Evolutionary conservation across 2,329 filamentous ascomycete genomes (phyloP), one percentile per base, ranked within the genome.

Genomic region (Cordyceps fumosorosea): DNA sequence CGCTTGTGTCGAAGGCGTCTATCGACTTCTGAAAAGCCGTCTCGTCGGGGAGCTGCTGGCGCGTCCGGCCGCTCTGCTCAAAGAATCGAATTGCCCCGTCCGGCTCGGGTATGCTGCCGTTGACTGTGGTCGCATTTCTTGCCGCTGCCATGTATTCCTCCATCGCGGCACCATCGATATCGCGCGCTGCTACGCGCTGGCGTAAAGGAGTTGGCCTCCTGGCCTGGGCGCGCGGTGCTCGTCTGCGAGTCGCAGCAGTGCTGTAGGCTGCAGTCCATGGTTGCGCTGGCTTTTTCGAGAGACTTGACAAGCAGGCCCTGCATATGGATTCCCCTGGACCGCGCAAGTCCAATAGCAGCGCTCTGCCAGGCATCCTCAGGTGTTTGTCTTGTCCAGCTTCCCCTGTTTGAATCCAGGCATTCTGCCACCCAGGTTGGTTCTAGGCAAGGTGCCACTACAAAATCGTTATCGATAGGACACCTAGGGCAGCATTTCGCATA

Each of bases 61-160:
- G 66, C 8, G 68, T 66, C 34, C 70, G 65, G 3, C 73, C 72
- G 16, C 75, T 74, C 67, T 83, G 77, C 60, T 84, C 80, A 64
- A 81, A 84, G 67, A 76, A 82, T 10, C 76, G 75, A 12, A 82
- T 74, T 3, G 72, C 70, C 42, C 71, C 73, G 18, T 69, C 64
- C 2, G 32, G 12, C 2, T n/a, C 44, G 12, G 56, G 20, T 14
- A 32, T 7, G 12, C 34, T 45, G n/a, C 32, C 24, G 18, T n/a
- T 34, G 42, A 57, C 16, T 34, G 58, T 32, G 8, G 24, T 32
- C 54, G 53, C 37, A 3, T 52, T 47, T 12, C 6, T 53, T 1
- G 54, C 29, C 32, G 52, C 22, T 24, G 20, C 26, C 34, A 62
- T 47, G 16, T 47, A 62, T 44, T 56, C 37, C 16, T 47, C 47